phyloP scores from a whole-genome alignment of 768 basidiomycete genomes.

The Boletellus ananas region DNA sequence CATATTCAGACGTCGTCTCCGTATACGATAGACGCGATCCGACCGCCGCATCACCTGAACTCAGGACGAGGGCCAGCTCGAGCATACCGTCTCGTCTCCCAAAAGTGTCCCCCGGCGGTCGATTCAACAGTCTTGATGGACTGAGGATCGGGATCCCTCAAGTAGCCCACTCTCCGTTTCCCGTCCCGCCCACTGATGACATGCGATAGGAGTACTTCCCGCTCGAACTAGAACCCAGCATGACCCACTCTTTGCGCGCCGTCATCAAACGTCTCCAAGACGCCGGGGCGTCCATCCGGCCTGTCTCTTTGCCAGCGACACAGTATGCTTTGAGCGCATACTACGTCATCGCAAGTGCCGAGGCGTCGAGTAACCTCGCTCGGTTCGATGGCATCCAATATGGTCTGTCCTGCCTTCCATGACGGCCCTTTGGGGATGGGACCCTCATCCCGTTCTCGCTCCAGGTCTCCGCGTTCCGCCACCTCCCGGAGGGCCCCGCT shows the following conservation, averaged over 20 bases:
- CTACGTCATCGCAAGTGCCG: slow-evolving; percentile 93
- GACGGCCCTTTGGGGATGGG: not conserved
- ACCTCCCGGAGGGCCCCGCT: slow-evolving; percentile 38
- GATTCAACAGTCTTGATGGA: slow-evolving; percentile 37
- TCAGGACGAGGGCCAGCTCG: slow-evolving; percentile 36
- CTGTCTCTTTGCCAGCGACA: slow-evolving; percentile 70
- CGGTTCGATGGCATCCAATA: slow-evolving; percentile 87
- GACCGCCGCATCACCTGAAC: slow-evolving; percentile 52
- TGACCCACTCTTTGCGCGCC: slow-evolving; percentile 43
- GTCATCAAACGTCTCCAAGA: slow-evolving; percentile 40
- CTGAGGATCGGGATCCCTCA: slow-evolving; percentile 75
- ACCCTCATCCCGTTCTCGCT: not conserved
- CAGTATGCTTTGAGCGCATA: slow-evolving; percentile 84
- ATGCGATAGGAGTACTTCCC: slow-evolving; percentile 73
- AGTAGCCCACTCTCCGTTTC: slow-evolving; percentile 34
- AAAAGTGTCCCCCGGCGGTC: not conserved
- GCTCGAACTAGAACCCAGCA: slow-evolving; percentile 48
- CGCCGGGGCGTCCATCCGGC: slow-evolving; percentile 62
- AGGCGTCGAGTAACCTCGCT: slow-evolving; percentile 89
- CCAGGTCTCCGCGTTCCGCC: slow-evolving; percentile 52
- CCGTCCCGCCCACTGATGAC: not conserved
- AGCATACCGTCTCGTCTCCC: slow-evolving; percentile 16
- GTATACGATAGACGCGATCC: slow-evolving; percentile 68
- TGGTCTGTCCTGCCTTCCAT: slow-evolving; percentile 42
- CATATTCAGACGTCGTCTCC: slow-evolving; percentile 31